Evolutionary conservation across 1,139 yeast species (phyloP).

Genomic region (Magnusiomyces clavatus): DNA sequence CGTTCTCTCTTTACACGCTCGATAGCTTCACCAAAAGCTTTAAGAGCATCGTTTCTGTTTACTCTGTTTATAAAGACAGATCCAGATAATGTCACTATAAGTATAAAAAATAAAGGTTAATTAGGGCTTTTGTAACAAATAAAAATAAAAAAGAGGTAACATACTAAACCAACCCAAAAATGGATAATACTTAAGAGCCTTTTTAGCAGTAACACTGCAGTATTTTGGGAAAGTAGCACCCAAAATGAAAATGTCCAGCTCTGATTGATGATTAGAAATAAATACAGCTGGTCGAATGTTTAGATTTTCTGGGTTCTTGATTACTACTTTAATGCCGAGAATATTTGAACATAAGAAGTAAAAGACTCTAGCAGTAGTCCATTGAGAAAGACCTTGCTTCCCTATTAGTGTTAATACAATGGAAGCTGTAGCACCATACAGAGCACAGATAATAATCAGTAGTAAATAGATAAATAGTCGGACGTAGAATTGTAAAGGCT

Average conservation of each 20-base stretch:
- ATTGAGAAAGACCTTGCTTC: constrained; percentile 75
- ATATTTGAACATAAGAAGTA: constrained; percentile 50
- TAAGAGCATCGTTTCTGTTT: constrained; percentile 66
- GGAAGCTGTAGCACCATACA: constrained; percentile 61
- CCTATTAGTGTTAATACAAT: constrained; percentile 58
- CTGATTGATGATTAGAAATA: constrained; percentile 84
- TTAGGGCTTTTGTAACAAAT: background rate
- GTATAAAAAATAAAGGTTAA: constrained; percentile 14
- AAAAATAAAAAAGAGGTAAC: constrained; percentile 28
- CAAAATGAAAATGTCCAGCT: constrained; percentile 70
- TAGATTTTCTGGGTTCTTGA: constrained; percentile 55
- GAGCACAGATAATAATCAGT: constrained; percentile 26
- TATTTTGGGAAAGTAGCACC: constrained; percentile 83
- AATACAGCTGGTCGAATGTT: constrained; percentile 62
- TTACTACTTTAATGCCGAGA: constrained; percentile 60
- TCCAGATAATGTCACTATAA: constrained; percentile 64
- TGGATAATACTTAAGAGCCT: constrained; percentile 78
- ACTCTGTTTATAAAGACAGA: constrained; percentile 85
- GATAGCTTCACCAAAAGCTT: constrained; percentile 66
- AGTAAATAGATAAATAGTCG: constrained; percentile 30
- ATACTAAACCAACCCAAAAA: constrained; percentile 84
- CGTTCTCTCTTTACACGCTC: constrained; percentile 46
- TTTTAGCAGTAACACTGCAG: constrained; percentile 90
- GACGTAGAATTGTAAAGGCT: constrained; percentile 33
- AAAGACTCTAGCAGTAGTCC: constrained; percentile 81